A percentile compares a stretch with the other conserved stretches of the same genome.
These are phyloP conservation scores for Phytopythium oedochilum DNA, from an alignment of 352 stramenopile genomes.

Conservation along the genomic window DNA sequence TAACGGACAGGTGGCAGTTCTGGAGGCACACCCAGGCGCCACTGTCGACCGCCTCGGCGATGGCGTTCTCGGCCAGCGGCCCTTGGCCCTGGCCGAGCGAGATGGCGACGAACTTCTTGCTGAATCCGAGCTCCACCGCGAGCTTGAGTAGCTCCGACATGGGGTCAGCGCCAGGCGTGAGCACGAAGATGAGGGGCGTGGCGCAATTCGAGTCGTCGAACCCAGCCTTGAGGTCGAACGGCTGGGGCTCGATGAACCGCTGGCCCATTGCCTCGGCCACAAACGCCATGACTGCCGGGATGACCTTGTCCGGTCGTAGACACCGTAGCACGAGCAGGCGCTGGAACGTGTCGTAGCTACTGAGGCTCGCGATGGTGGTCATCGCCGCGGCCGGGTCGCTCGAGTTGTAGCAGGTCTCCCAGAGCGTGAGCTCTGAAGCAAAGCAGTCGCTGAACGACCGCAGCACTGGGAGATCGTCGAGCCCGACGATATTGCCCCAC, in stretches of 20 bases:
- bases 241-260: constrained; percentile 91
- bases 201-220: constrained; percentile 92
- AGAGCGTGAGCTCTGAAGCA: constrained; percentile 41
- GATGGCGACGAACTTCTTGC: constrained; percentile 91
- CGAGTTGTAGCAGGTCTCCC: constrained; percentile 81
- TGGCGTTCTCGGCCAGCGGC: constrained; percentile 88
- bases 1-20: constrained; percentile 95
- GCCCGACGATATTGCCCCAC: constrained; percentile 85
- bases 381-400: constrained; percentile 77
- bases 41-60: constrained; percentile 91
- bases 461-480: constrained; percentile 58
- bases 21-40: constrained; percentile 95
- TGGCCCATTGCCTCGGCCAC: constrained; percentile 87
- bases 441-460: constrained; percentile 49
- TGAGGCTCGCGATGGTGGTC: constrained; percentile 43
- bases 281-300: constrained; percentile 89
- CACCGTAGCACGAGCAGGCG: constrained; percentile 88
- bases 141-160: constrained; percentile 94
- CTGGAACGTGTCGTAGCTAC: constrained; percentile 82
- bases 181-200: constrained; percentile 95
- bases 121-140: constrained; percentile 88
- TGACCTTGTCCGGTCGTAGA: constrained; percentile 91
- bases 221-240: constrained; percentile 90
- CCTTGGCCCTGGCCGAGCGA: constrained; percentile 94
- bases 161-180: constrained; percentile 92